Percentiles rank a stretch among this genome's conserved stretches.
Conservation (phyloP, 208 protist species). For the Trypanosomatidae sp. region DNA sequence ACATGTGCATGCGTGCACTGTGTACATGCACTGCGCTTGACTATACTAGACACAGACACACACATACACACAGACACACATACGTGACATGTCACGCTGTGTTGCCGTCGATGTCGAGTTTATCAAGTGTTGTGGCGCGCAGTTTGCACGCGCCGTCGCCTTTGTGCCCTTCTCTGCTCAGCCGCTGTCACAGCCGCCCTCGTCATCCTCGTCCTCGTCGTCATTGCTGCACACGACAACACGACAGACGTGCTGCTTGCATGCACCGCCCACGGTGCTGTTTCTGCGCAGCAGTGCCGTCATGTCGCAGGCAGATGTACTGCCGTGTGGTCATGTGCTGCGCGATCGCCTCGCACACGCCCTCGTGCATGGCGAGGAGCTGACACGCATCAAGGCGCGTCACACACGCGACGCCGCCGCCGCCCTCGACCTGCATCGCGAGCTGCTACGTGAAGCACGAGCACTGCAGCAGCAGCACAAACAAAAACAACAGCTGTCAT, state of each 20-base stretch:
- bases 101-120: constrained; percentile 66
- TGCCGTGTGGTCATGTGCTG: constrained; percentile 54
- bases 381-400: constrained; percentile 10
- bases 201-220: not conserved
- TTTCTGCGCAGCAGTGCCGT: constrained; percentile 17
- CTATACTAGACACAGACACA: not conserved
- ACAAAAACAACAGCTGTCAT: not conserved
- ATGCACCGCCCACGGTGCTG: constrained; percentile 9
- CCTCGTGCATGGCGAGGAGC: constrained; percentile 10
- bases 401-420: constrained; percentile 2
- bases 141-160: constrained; percentile 28
- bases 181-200: not conserved
- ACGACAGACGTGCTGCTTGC: not conserved
- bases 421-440: constrained; percentile 1
- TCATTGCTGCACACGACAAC: not conserved
- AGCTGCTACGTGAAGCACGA: no score
- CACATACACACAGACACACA: not conserved
- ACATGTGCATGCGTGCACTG: no score
- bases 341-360: constrained; percentile 6
- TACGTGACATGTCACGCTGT: not conserved
- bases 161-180: constrained; percentile 38
- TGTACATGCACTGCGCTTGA: no score
- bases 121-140: constrained; percentile 27
- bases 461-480: not conserved
- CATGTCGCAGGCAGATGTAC: constrained; percentile 31